A percentile compares a stretch with the other conserved stretches of the same genome.
Evolutionary conservation across 352 stramenopile genomes (phyloP).

Genomic region (Bremia lactucae): DNA sequence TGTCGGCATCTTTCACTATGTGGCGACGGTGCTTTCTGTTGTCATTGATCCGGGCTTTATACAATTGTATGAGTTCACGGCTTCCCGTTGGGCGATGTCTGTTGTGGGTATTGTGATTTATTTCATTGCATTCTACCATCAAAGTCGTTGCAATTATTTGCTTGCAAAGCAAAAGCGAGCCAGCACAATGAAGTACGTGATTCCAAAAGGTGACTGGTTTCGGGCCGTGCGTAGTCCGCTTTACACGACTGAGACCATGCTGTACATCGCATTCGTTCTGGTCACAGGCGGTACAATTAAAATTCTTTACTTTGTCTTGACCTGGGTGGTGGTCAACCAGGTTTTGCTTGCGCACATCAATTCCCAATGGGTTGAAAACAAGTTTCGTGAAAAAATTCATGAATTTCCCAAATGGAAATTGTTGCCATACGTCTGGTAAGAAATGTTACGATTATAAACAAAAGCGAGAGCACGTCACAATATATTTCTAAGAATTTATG

Average conservation of each 20-base stretch:
- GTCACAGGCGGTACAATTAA: conserved; percentile 24
- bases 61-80: conserved; percentile 11
- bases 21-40: conserved; percentile 34
- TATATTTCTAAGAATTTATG: not conserved
- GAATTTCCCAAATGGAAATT: conserved; percentile 34
- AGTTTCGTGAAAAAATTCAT: conserved; percentile 34
- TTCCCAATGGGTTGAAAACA: conserved; percentile 44
- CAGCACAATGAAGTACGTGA: conserved; percentile 36
- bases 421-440: conserved; percentile 25
- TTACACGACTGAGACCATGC: conserved; percentile 51
- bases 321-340: conserved; percentile 61
- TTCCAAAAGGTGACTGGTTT: conserved; percentile 58
- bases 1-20: conserved; percentile 52
- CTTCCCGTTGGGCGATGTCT: conserved; percentile 6
- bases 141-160: conserved; percentile 45
- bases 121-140: conserved; percentile 42
- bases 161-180: conserved; percentile 45
- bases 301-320: conserved; percentile 36
- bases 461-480: too few relatives aligned
- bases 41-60: conserved; percentile 30
- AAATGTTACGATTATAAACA: too few relatives aligned
- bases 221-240: conserved; percentile 48
- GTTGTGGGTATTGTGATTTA: conserved; percentile 27
- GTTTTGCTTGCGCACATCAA: conserved; percentile 38
- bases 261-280: conserved; percentile 46